Evolutionary conservation across 83 land plant species (phyloP).

Genomic region (Picea mariana): DNA sequence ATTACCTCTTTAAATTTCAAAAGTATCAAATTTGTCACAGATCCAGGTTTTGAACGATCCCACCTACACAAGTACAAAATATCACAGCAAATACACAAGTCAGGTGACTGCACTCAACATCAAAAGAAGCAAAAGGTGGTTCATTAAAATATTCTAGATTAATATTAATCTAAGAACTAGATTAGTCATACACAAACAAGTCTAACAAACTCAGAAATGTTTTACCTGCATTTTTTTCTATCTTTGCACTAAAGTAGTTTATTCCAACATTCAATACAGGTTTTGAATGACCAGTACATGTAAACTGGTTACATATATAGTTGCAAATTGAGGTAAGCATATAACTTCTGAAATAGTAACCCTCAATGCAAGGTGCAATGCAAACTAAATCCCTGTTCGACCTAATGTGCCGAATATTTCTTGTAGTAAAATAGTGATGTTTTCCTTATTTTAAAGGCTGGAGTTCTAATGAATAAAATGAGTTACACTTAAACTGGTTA

Average conservation of each 20-base stretch:
- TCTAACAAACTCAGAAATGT: neutral
- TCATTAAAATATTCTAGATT: neutral
- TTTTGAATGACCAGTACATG: neutral
- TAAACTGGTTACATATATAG: neutral
- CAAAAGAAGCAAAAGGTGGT: neutral
- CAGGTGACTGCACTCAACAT: neutral
- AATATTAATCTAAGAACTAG: neutral
- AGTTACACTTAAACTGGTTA: neutral
- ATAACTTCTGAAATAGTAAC: neutral
- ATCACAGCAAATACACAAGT: neutral
- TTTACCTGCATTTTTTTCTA: neutral
- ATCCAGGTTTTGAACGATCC: constrained; percentile 72
- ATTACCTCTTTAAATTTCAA: constrained; percentile 83
- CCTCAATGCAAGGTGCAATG: neutral
- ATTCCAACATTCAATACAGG: neutral
- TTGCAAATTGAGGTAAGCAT: neutral
- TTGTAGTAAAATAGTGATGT: neutral
- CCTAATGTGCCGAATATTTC: too few species aligned
- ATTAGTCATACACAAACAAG: neutral
- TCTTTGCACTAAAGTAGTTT: neutral
- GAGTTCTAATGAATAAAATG: neutral
- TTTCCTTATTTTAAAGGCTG: neutral
- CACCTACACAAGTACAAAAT: constrained; percentile 52
- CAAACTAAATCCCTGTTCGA: neutral
- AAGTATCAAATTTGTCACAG: constrained; percentile 78